Evolutionary conservation across 495 filamentous ascomycete species (phyloP), one percentile per base, ranked within the genome.

Genomic region (Massariosphaeria phaeospora): DNA sequence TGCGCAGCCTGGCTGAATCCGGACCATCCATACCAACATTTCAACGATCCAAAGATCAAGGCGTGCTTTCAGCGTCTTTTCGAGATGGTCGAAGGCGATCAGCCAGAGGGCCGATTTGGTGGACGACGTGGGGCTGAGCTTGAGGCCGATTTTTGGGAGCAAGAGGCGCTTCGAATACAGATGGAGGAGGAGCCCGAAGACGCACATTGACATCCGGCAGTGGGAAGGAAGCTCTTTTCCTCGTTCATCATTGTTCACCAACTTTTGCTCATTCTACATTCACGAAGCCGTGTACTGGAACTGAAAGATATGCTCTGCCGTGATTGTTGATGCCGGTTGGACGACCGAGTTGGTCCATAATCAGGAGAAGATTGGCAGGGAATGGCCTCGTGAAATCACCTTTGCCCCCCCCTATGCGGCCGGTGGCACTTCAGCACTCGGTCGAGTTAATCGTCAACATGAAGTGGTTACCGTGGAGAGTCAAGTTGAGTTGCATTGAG

Each of bases 21-120:
- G 2, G 73, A 68, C 15, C 91, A 96, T 56, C 91, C 93, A 9
- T 98, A 96, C 59, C 68, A 73, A 40, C 93, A 98, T 66, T 98
- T 89, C 73, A 96, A 95, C 63, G 79, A 80, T 20, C 20, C 29
- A 1, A 60, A 65, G 33, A 72, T 76, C 0, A 85, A 73, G 23
- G 59, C 63, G 6, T 96, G 93, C 66, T 96, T 82, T 62, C 84
- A 85, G 76, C 80, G 87, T 3, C 75, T 98, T 1, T 96, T 89
- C 90, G 91, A 96, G 64, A 63, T 95, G 48, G 90, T 91, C 70
- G 78, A 76, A 54, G 73, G 79, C 39, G 82, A 84, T 58, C 73
- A 77, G 26, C 80, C 81, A 64, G 79, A 48, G 2, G 41, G 31
- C 5, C 43, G 45, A 25, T 61, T 61, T 25, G 57, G 45, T 30